Evolutionary conservation across 352 stramenopile genomes (phyloP), one percentile per base, ranked within the genome.

Genomic region (Globisporangium yorkense): DNA sequence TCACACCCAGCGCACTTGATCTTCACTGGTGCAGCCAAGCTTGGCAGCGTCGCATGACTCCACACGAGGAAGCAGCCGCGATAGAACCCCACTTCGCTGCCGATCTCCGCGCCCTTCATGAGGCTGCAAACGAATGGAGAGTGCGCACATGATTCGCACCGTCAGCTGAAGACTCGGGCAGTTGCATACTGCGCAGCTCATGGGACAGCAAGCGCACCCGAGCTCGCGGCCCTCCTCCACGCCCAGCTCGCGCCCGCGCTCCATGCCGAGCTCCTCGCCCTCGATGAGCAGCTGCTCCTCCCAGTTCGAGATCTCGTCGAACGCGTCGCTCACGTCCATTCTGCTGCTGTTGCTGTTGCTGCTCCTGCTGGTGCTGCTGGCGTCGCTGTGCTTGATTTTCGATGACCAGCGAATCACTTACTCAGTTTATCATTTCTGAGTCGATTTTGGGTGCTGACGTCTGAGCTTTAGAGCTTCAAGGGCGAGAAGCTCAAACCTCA

Each of bases 61-160:
- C 81, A 94, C 44, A 89, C 72, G 10, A 75, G 53, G 62, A 81
- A 87, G 65, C 84, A 93, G 27, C 84, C 84, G 41, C 84, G 75
- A 58, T 94, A 94, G 61, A 94, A 94, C 0, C 84, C 84, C 46
- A 92, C 54, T 58, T 94, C 84, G n/a, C 75, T 82, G 33, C 84
- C 84, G 39, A 94, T 87, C 68, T 94, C 84, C 2, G 75, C 80
- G 40, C 84, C 84, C 66, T 94, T 94, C 57, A 86, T 72, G 31
- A 47, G 18, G 5, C 43, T 47, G 2, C 6, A 37, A 37, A 9
- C 24, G 15, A 9, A 8, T 20, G 40, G 12, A 12, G 1, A 39
- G 33, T 9, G 12, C 33, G 33, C 31, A 35, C 31, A 35, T 10
- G 31, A 35, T 7, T 35, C 5, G 31, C 31, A 9, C 4, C 5